Evolutionary conservation across 163 green algal species (phyloP).

Genomic region (Picocystis sp.): DNA sequence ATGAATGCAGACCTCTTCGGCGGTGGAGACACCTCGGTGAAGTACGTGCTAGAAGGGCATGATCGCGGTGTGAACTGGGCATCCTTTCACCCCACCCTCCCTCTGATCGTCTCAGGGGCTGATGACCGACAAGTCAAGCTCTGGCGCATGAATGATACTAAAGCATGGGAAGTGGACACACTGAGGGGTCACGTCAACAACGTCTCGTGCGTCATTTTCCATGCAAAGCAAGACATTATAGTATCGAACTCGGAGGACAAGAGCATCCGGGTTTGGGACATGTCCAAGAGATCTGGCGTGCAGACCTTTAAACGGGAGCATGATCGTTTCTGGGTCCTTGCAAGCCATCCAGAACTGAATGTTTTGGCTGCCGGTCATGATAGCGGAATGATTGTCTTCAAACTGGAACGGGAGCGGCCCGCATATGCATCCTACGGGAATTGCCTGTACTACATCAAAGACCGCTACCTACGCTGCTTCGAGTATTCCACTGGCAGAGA

Average conservation of each 20-base stretch:
- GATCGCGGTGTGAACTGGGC: slow-evolving; percentile 98
- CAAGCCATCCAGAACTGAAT: slow-evolving; percentile 94
- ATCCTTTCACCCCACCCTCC: slow-evolving; percentile 90
- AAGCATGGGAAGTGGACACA: slow-evolving; percentile 99
- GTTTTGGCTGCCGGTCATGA: slow-evolving; percentile 93
- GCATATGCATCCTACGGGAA: slow-evolving; percentile 62
- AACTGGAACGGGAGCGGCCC: slow-evolving; percentile 92
- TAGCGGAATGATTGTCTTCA: slow-evolving; percentile 99
- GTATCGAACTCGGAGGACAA: slow-evolving; percentile 97
- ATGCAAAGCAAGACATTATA: slow-evolving; percentile 94
- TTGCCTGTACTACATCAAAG: slow-evolving; percentile 83
- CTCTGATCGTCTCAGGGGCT: slow-evolving; percentile 92
- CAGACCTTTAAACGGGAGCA: slow-evolving; percentile 87
- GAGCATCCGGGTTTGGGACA: slow-evolving; percentile 95
- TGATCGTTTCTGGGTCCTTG: slow-evolving; percentile 94
- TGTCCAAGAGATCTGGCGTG: slow-evolving; percentile 89
- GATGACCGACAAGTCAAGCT: slow-evolving; percentile 69
- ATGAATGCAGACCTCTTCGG: slow-evolving; percentile 94
- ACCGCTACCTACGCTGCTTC: slow-evolving; percentile 82
- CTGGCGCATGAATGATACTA: slow-evolving; percentile 49
- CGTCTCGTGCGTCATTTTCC: slow-evolving; percentile 97
- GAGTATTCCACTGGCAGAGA: slow-evolving; percentile 65
- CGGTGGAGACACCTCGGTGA: slow-evolving; percentile 87
- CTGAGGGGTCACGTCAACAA: slow-evolving; percentile 98
- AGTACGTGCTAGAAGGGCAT: slow-evolving; percentile 98